phyloP scores from a whole-genome alignment of 768 basidiomycete genomes.

The Coprinopsis cinerea region DNA sequence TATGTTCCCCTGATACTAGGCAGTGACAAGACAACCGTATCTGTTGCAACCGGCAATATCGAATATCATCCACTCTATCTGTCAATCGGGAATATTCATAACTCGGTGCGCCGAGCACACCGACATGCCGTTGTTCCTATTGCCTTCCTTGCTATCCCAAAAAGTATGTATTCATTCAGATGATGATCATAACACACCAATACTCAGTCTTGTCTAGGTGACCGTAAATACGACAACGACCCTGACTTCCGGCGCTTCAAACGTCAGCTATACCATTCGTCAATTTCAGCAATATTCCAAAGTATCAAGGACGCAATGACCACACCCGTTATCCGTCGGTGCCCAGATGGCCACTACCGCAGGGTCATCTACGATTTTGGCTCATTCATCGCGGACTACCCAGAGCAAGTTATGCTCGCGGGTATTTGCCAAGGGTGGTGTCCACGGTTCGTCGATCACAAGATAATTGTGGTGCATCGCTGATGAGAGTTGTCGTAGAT shows the following conservation, averaged over 20 bases:
- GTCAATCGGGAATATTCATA: conserved; percentile 28
- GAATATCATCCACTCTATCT: conserved; percentile 32
- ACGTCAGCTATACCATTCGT: conserved; percentile 7
- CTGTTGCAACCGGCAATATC: conserved; percentile 30
- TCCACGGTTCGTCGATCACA: conserved; percentile 5
- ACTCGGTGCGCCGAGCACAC: conserved; percentile 27
- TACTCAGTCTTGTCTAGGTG: neutral
- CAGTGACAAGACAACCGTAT: conserved; percentile 33
- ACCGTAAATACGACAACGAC: conserved; percentile 6
- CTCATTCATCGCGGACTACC: conserved; percentile 19
- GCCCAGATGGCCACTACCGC: conserved; percentile 10
- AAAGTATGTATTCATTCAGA: conserved; percentile 13
- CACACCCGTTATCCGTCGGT: conserved; percentile 2
- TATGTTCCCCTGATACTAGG: conserved; percentile 30
- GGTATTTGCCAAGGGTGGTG: conserved; percentile 17
- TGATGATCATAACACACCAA: neutral
- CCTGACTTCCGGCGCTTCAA: conserved; percentile 10
- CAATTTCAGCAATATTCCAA: neutral
- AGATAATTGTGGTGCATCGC: neutral
- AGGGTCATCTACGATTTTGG: conserved; percentile 11
- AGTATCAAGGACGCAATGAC: conserved; percentile 2
- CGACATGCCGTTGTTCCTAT: conserved; percentile 23
- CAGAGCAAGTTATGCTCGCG: conserved; percentile 15
- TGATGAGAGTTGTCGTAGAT: neutral
- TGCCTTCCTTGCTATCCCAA: conserved; percentile 23